Conservation (phyloP, 164 flowering plant genomes). For the Kingdonia uniflora region DNA sequence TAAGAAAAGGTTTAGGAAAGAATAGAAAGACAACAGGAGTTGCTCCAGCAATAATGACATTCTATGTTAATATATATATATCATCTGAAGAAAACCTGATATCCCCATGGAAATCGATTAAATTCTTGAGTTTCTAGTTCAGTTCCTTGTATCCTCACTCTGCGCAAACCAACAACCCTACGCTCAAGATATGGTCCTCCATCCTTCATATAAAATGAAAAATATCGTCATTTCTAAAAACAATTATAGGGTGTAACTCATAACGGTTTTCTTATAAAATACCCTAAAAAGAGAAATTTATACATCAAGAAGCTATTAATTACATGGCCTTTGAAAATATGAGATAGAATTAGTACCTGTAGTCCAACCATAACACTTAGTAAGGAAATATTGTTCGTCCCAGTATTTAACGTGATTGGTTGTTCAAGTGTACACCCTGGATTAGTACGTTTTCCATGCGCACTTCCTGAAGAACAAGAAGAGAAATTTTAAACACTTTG, state of each 20-base stretch:
- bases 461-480: constrained; percentile 36
- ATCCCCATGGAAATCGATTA: constrained; percentile 36
- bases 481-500: neutral
- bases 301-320: neutral
- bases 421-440: constrained; percentile 21
- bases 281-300: neutral
- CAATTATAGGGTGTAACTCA: too few species aligned
- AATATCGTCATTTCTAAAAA: too few species aligned
- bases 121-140: constrained; percentile 14
- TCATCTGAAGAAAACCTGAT: constrained; percentile 29
- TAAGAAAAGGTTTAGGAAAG: too few species aligned
- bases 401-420: constrained; percentile 25
- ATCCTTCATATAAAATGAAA: constrained; percentile 31
- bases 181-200: constrained; percentile 51
- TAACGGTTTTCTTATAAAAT: too few species aligned
- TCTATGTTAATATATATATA: too few species aligned
- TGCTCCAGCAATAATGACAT: too few species aligned
- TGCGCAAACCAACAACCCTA: constrained; percentile 28
- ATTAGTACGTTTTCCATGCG: constrained; percentile 41
- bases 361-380: constrained; percentile 83
- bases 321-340: neutral
- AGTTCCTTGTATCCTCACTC: constrained; percentile 21
- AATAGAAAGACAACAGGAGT: too few species aligned
- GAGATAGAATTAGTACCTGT: constrained; percentile 39
- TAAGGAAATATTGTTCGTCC: constrained; percentile 52